Base-by-base conservation (phyloP, 306 rosid species). In the Fragaria vesca region DNA sequence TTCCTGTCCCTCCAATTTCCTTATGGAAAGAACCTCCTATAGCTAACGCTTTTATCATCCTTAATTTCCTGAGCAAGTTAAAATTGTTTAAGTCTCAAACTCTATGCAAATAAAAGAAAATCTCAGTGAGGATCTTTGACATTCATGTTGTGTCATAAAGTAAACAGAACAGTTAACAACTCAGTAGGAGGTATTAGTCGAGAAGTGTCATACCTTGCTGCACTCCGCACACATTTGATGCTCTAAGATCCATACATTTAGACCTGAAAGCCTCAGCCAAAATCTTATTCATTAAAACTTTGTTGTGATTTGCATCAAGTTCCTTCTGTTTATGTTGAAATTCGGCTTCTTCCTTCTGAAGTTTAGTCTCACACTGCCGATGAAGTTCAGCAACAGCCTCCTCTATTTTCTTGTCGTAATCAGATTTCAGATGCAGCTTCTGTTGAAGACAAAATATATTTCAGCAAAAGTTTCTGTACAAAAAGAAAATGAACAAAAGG, bases 211-310 rank as follows among this genome's bases (percentile, higher is more conserved):
- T 81, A 89, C 97, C 97, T 93, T 81, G 92, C 34, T 63, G 88
- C 76, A 81, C 62, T 78, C 82, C 87, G 51, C 84, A 57, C 21
- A 80, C 47, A 73, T 83, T 85, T 24, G 84, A 28, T 76, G 78
- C 72, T 70, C 48, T 81, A 78, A 42, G 73, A 80, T 90, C 89
- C 80, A 36, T 76, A 78, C 91, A 88, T 79, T 88, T 90, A 65
- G 78, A 83, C 83, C 85, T 85, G 69, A 88, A 87, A 69, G 97
- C 88, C 76, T 86, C 90, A 0, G 93, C 93, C 90, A 93, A 88
- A 61, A 80, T 45, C 81, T 81, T 84, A 66, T 88, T 85, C 85
- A 69, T 72, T 72, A 42, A 46, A 77, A 92, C 91, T 72, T 71
- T 78, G 68, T 63, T 70, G 57, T 32, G 73, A 74, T 28, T 80